Evolutionary conservation across 768 basidiomycete genomes (phyloP).

Genomic region (Peribolospora kevripleyi): DNA sequence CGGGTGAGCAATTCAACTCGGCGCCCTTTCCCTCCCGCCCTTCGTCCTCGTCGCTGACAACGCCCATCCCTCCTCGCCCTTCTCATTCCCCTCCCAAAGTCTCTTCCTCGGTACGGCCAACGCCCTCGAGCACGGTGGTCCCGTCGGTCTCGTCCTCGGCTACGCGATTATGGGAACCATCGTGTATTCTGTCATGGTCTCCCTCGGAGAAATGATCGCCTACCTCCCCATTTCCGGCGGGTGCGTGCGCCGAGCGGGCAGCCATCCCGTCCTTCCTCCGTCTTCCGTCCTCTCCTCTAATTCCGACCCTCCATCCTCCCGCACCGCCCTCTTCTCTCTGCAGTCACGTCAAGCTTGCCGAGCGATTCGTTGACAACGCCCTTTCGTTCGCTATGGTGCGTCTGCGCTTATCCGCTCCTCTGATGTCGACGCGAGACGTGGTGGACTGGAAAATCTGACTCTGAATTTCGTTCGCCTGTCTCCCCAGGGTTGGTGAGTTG

Average conservation of each 20-base stretch:
- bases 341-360: constrained; percentile 11
- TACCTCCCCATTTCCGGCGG: constrained; percentile 4
- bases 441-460: too few relatives aligned
- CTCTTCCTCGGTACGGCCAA: constrained; percentile 31
- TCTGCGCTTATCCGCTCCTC: background rate
- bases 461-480: too few relatives aligned
- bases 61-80: too few relatives aligned
- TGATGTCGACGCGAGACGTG: too few relatives aligned
- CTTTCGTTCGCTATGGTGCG: constrained; percentile 13
- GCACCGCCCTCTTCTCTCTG: constrained; percentile 1
- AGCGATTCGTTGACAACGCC: constrained; percentile 12
- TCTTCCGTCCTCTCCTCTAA: background rate
- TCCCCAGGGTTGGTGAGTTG: too few relatives aligned
- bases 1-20: too few relatives aligned
- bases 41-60: too few relatives aligned
- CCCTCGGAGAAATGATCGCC: constrained; percentile 11
- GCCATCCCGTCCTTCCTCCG: constrained; percentile 23
- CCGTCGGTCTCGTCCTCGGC: constrained; percentile 49
- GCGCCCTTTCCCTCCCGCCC: too few relatives aligned
- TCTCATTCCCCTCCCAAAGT: background rate
- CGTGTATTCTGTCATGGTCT: constrained; percentile 14
- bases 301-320: background rate
- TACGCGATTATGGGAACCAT: constrained; percentile 22
- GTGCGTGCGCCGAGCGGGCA: constrained; percentile 6
- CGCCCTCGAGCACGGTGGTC: constrained; percentile 35